Conservation (phyloP, 192 early-diverging fungal species). For the Linnemannia elongata region DNA sequence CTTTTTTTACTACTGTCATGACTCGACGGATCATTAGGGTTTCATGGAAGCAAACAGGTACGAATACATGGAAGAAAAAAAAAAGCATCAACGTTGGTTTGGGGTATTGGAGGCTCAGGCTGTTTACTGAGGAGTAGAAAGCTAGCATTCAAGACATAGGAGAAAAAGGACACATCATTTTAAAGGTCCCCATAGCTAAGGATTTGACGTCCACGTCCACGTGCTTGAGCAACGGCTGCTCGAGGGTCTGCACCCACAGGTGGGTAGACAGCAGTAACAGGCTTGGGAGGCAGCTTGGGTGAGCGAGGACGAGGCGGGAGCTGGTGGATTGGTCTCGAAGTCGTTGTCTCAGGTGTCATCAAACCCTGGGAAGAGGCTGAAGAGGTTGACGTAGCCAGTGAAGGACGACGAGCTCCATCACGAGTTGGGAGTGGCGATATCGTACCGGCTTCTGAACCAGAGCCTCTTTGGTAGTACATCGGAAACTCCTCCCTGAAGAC, state of each 20-base stretch:
- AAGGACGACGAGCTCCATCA: neutral
- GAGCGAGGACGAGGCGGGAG: slow-evolving; percentile 37
- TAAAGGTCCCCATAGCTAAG: slow-evolving; percentile 42
- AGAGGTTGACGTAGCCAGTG: neutral
- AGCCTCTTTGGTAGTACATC: neutral
- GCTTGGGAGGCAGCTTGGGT: slow-evolving; percentile 34
- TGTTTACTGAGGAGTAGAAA: too few relatives aligned
- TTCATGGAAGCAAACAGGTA: too few relatives aligned
- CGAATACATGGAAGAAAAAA: too few relatives aligned
- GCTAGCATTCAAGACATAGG: too few relatives aligned
- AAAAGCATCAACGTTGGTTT: too few relatives aligned
- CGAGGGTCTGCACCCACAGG: slow-evolving; percentile 31
- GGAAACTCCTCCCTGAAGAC: slow-evolving; percentile 3
- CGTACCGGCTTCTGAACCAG: neutral
- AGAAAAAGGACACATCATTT: neutral
- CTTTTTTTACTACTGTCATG: too few relatives aligned
- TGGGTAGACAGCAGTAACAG: slow-evolving; percentile 34
- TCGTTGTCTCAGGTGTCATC: neutral
- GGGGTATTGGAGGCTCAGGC: too few relatives aligned
- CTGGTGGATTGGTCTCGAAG: slow-evolving; percentile 22
- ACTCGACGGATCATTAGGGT: too few relatives aligned
- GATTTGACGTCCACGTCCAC: slow-evolving; percentile 28
- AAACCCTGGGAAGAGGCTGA: neutral
- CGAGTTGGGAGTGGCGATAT: neutral
- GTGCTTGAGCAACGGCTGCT: slow-evolving; percentile 12